Conservation (phyloP, 177 flowering plant species). For the Vitis hybrid region DNA sequence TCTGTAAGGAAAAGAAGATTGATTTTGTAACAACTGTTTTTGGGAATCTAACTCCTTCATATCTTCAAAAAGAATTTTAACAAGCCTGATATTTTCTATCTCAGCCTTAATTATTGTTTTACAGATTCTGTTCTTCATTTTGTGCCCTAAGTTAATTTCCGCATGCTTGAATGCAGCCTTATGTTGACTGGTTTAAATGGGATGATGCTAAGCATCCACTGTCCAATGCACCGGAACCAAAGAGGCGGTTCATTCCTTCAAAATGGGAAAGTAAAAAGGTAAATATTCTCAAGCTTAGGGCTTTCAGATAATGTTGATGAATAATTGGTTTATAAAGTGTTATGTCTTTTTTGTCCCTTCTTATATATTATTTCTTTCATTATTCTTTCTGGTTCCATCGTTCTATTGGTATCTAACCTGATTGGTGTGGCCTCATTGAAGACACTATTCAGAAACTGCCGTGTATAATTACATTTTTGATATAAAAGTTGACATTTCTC, state of each 20-base stretch:
- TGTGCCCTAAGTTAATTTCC: background rate
- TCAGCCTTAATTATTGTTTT: background rate
- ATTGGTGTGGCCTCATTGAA: no score
- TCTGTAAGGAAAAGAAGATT: no score
- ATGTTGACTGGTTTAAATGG: constrained; percentile 85
- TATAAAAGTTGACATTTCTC: no score
- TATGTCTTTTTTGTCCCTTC: background rate
- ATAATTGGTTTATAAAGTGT: background rate
- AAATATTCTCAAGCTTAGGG: background rate
- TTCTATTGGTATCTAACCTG: no score
- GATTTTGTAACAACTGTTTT: no score
- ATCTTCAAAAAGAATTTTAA: no score
- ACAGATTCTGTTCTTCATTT: background rate
- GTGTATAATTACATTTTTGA: no score
- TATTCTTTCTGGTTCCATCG: no score
- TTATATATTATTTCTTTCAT: background rate
- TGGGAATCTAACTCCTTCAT: no score
- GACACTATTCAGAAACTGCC: no score
- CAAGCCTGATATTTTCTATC: no score
- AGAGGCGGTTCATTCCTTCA: constrained; percentile 91
- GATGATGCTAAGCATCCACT: constrained; percentile 78
- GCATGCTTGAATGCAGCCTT: constrained; percentile 50
- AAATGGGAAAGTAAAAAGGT: constrained; percentile 91
- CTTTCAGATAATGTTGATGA: background rate
- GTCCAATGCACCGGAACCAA: constrained; percentile 96